A percentile compares a stretch with the other conserved stretches of the same genome.
These are phyloP conservation scores for Solanum appendiculatum DNA, from an alignment of 257 asterid species.

Conservation along the genomic window DNA sequence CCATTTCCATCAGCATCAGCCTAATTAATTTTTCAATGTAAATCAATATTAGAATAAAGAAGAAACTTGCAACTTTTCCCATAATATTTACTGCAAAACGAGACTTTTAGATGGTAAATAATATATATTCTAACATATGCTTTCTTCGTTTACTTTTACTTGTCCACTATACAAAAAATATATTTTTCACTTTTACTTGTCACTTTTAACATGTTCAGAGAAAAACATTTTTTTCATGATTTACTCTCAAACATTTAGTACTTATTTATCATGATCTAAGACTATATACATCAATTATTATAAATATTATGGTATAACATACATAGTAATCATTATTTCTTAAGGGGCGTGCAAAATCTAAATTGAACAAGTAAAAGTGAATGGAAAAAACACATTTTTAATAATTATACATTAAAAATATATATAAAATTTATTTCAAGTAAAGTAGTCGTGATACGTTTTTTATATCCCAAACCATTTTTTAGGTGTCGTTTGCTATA, in stretches of 20 bases:
- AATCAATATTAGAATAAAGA: not conserved
- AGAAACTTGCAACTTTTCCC: not conserved
- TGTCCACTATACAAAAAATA: too few relatives aligned
- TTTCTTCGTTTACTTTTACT: too few relatives aligned
- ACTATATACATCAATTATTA: too few relatives aligned
- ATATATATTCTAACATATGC: not conserved
- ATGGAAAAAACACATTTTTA: too few relatives aligned
- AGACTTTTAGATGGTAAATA: not conserved
- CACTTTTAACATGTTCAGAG: too few relatives aligned
- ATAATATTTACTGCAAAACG: not conserved
- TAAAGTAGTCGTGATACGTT: not conserved
- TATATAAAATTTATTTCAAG: not conserved
- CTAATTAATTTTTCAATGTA: slow-evolving; percentile 8
- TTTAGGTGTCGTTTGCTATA: not conserved
- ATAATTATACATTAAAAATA: not conserved
- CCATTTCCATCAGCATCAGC: slow-evolving; percentile 99
- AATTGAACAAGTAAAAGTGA: too few relatives aligned
- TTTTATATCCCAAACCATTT: not conserved
- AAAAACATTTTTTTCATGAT: too few relatives aligned
- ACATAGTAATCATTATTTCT: too few relatives aligned
- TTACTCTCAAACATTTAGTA: not conserved
- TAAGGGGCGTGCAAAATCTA: too few relatives aligned
- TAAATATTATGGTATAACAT: too few relatives aligned
- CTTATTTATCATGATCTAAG: too few relatives aligned
- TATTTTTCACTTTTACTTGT: too few relatives aligned